These are phyloP conservation scores for Chlamydomonas eustigma DNA, from an alignment of 139 green algal species.

Conservation along the genomic window DNA sequence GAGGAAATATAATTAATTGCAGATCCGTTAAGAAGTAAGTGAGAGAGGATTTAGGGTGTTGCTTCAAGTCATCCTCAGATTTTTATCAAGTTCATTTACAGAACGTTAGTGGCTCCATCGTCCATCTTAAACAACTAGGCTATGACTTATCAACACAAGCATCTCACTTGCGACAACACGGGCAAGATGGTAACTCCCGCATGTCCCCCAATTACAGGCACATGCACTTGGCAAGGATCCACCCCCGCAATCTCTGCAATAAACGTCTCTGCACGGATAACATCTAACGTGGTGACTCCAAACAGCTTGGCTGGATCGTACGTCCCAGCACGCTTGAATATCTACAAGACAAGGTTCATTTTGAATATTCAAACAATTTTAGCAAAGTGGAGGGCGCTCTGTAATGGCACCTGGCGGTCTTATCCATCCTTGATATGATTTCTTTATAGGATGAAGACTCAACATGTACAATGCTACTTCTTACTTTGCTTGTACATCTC, in stretches of 20 bases:
- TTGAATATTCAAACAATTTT: no score
- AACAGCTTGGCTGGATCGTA: slow-evolving; percentile 85
- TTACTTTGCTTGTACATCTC: no score
- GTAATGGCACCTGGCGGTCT: no score
- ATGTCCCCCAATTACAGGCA: slow-evolving; percentile 96
- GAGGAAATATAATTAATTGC: no score
- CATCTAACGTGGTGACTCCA: slow-evolving; percentile 86
- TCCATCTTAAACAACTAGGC: background rate
- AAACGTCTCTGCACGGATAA: slow-evolving; percentile 82
- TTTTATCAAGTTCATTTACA: background rate
- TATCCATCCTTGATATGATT: no score
- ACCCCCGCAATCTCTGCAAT: slow-evolving; percentile 60
- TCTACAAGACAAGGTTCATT: no score
- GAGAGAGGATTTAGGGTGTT: background rate
- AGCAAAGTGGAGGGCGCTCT: no score
- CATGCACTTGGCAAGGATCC: slow-evolving; percentile 72
- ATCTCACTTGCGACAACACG: slow-evolving; percentile 86
- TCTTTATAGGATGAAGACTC: no score
- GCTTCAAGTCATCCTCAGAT: background rate
- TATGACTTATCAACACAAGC: background rate
- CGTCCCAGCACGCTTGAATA: slow-evolving; percentile 71
- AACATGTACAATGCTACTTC: no score
- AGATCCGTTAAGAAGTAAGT: no score
- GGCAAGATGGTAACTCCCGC: slow-evolving; percentile 97
- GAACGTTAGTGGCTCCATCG: background rate